Base-by-base conservation (phyloP, 495 filamentous ascomycete genomes). In the Filosporella fistucella region DNA sequence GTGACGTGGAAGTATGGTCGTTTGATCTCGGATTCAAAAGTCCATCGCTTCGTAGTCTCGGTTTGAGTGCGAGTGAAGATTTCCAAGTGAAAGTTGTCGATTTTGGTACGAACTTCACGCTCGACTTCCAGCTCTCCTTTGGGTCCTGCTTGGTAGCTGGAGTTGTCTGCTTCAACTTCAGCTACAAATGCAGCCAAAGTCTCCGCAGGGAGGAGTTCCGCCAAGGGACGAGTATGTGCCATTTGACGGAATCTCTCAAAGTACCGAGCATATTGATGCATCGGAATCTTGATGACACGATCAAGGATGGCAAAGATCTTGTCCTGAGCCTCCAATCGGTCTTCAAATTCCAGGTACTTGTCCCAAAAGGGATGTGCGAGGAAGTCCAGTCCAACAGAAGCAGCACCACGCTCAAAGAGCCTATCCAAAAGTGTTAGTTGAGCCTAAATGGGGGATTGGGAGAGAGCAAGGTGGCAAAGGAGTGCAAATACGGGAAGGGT, bases 321-420 rank as follows among this genome's bases (percentile, higher is more conserved):
- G 51, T 95, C 88, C 24, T 86, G 80, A 0, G 86, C 85, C 60
- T 96, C 89, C 38, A 91, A 69, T 8, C 90, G 81, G 58, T 95
- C 89, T 59, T 97, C 93, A 57, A 90, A 97, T 57, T 96, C 93
- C 43, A 97, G 77, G 57, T 95, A 99, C 67, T 96, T 97, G 59
- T 97, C 94, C 93, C 93, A 99, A 72, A 99, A 96, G 0, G 89
- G 89, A 60, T 96, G 89, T 3, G 89, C 82, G 8, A 94, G 75
- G 63, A 96, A 99, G 66, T 99, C 93, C 24, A 96, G 75, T 13
- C 94, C 93, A 16, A 96, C 89, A 56, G 77, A 80, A 33, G 72
- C 77, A 13, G 89, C 91, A 42, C 83, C 93, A 58, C 94, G 85
- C 65, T 97, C 94, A 59, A 96, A 99, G 5, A 99, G 78, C 44